Evolutionary conservation across 2,329 filamentous ascomycete species (phyloP).

Genomic region (Apiospora sp.): DNA sequence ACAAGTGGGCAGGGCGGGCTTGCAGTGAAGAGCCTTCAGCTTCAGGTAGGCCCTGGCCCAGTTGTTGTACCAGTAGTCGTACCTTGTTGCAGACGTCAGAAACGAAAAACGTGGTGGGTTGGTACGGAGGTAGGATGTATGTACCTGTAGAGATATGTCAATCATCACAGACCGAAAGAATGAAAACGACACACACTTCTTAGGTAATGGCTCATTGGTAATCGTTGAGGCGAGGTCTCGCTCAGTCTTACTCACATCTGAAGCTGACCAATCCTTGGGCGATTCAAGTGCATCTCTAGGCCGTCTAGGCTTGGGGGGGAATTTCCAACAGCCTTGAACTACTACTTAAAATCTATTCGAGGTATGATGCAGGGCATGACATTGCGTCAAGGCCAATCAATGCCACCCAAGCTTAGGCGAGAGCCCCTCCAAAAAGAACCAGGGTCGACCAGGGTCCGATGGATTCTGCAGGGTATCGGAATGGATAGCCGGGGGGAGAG

Average conservation of each 20-base stretch:
- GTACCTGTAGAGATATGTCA: not conserved
- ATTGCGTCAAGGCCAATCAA: conserved; percentile 4
- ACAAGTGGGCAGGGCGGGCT: conserved; percentile 1
- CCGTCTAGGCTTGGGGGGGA: not conserved
- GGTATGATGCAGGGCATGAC: conserved; percentile 8
- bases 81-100: not conserved
- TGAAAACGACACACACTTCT: not conserved
- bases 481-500: conserved; percentile 4
- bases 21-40: conserved; percentile 16
- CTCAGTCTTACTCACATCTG: not conserved
- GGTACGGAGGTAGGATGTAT: not conserved
- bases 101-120: not conserved
- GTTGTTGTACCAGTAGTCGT: not conserved
- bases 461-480: not conserved
- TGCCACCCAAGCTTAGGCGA: not conserved
- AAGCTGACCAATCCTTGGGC: not conserved
- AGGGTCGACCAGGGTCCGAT: not conserved
- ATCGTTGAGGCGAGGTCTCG: not conserved
- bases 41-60: not conserved
- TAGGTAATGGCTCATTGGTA: not conserved
- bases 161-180: not conserved
- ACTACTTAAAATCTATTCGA: not conserved
- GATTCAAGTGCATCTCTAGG: not conserved
- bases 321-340: not conserved
- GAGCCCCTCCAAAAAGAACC: not conserved